Evolutionary conservation across 768 basidiomycete genomes (phyloP), one percentile per base, ranked within the genome.

Genomic region (Coprinellus micaceus): DNA sequence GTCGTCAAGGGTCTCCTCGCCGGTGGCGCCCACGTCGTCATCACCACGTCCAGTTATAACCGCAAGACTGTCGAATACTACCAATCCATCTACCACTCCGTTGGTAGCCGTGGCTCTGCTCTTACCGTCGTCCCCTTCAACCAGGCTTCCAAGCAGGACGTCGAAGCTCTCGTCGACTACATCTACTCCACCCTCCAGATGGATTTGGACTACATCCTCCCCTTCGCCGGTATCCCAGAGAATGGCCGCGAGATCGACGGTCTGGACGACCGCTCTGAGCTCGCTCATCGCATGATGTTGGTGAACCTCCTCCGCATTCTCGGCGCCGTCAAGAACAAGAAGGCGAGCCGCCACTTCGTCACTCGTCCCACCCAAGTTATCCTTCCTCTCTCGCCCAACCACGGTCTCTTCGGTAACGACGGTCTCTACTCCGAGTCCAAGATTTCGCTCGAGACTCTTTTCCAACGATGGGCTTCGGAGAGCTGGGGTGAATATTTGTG

Each of bases 401-500:
- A 98, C 65, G 97, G 97, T 64, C 78, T 95, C 33, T 98, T 99
- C 71, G 97, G 97, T 25, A 97, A 95, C 66, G 97, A 98, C 65
- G 96, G 97, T 54, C 78, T 99, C 39, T 99, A 99, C 70, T 94
- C 94, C 1, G 97, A 99, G 74, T 96, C 94, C 10, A 98, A 99
- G 82, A 95, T 98, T 59, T 92, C 95, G 3, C 77, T 99, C 50
- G 97, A 99, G 76, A 98, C 96, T 0, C 78, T 99, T 17, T 99
- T 99, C 88, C 91, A 96, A 70, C 86, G 97, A 37, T 99, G 97
- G 97, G 86, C 77, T 53, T 95, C 96, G 1, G 97, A 99, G 72
- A 94, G 91, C 71, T 99, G 97, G 97, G 96, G 96, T 57, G 95
- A 98, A 74, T 98, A 99, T 70, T 82, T 99, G 29, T 97, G 97